phyloP scores from a whole-genome alignment of 345 rosid species.

The Trapa bicornis region DNA sequence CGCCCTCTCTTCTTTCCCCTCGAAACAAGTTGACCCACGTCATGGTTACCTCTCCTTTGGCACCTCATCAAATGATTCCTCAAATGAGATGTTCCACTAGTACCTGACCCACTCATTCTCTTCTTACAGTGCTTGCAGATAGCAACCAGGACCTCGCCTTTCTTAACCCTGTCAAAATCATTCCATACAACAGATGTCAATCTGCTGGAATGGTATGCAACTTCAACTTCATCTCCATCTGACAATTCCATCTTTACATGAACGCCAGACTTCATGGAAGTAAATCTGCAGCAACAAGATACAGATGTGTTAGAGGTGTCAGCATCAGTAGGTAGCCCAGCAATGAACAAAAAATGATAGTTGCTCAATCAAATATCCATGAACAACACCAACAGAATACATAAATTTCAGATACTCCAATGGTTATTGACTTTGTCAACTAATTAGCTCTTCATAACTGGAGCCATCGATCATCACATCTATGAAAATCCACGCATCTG shows the following conservation, averaged over 20 bases:
- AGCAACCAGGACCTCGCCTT: constrained; percentile 54
- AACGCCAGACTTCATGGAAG: background rate
- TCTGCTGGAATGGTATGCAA: constrained; percentile 46
- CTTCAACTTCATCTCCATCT: constrained; percentile 20
- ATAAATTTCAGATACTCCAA: background rate
- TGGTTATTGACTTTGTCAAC: background rate
- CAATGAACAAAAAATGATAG: background rate
- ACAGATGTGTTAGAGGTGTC: background rate
- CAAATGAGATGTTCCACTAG: constrained; percentile 80
- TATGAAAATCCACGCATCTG: background rate
- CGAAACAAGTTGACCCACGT: constrained; percentile 18
- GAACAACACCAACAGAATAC: background rate
- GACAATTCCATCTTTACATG: background rate
- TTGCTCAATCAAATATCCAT: background rate
- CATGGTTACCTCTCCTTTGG: constrained; percentile 33
- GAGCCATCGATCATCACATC: background rate
- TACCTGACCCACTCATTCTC: constrained; percentile 64
- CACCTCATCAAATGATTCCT: constrained; percentile 73
- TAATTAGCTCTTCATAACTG: background rate
- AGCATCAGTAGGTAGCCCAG: background rate
- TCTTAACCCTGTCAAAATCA: constrained; percentile 64
- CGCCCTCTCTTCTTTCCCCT: constrained; percentile 53
- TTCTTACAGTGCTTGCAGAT: constrained; percentile 75
- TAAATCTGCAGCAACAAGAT: background rate
- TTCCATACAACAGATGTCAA: constrained; percentile 78